Base-by-base conservation (phyloP, 345 rosid species). In the Gossypium ekmanianum region DNA sequence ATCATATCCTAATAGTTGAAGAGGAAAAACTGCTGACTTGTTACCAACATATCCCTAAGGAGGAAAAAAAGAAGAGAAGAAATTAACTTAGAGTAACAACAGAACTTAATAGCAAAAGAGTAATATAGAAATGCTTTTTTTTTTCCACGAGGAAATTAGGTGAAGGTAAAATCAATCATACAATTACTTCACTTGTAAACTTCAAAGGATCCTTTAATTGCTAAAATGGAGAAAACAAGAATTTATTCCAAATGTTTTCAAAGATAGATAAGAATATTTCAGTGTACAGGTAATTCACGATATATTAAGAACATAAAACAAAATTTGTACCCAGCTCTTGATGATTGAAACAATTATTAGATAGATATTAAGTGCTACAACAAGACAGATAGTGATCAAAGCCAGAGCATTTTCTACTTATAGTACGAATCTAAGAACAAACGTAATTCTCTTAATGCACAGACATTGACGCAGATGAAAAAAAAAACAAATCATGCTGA, bases 21-120 rank as follows among this genome's bases (percentile, higher is more conserved):
- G 94, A 79, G 98, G 98, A 67, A 95, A 95, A 18, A 95, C 94
- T 26, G 99, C 98, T 56, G 99, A 90, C 78, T 95, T 95, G 82
- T 95, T 95, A 61, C 99, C 99, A 71, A 95, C 99, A 83, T 95
- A 95, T 75, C 99, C 99, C 99, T 95, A 58, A 59, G 52, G 54
- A 65, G 17, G 71, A 9, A 45, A 45, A 59, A 26, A 13, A 79
- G 67, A 45, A 17, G 16, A 68, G 27, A 51, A 18, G 50, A 16
- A 64, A 76, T 13, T 9, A 62, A 78, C 34, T 51, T 11, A 6
- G 17, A 70, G 7, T 9, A 20, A 8, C 26, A 75, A 43, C 7
- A 39, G 1, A 41, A 27, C 10, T 24, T 70, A 8, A 50, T 52
- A 14, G 41, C 11, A 54, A 54, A 54, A 58, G 58, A 57, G 0